These are phyloP conservation scores for Miscanthus sacchariflorus DNA, from an alignment of 202 grass and related monocot species.

Conservation along the genomic window DNA sequence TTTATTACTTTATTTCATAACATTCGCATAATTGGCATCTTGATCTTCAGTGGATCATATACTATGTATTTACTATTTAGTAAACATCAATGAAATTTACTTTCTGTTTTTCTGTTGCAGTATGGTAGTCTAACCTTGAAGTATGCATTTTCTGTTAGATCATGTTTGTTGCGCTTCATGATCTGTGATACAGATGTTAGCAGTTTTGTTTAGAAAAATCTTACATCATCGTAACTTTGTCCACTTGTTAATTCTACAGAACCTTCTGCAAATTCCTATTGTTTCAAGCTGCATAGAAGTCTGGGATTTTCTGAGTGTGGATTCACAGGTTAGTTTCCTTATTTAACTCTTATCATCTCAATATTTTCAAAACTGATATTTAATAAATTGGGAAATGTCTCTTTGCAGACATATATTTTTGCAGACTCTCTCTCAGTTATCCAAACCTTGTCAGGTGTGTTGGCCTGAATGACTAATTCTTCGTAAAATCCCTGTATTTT, in stretches of 20 bases:
- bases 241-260: conserved; percentile 64
- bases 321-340: conserved; percentile 82
- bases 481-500: conserved; percentile 9
- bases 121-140: conserved; percentile 31
- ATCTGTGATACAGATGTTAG: background rate
- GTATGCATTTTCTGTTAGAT: background rate
- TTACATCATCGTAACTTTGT: conserved; percentile 21
- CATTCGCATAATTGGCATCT: conserved; percentile 12
- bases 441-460: conserved; percentile 86
- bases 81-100: conserved; percentile 6
- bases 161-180: conserved; percentile 14
- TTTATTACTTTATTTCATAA: background rate
- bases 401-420: conserved; percentile 91
- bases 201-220: conserved; percentile 17
- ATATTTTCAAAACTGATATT: conserved; percentile 19
- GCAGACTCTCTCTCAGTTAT: conserved; percentile 83
- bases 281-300: conserved; percentile 97
- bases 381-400: conserved; percentile 39
- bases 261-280: conserved; percentile 92
- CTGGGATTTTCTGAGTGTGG: conserved; percentile 94
- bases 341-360: conserved; percentile 10
- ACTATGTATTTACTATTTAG: conserved; percentile 17
- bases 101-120: conserved; percentile 36
- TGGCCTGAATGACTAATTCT: conserved; percentile 30
- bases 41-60: conserved; percentile 9